Evolutionary conservation across 75 land plant species (phyloP).

Genomic region (Selaginella moellendorffii): DNA sequence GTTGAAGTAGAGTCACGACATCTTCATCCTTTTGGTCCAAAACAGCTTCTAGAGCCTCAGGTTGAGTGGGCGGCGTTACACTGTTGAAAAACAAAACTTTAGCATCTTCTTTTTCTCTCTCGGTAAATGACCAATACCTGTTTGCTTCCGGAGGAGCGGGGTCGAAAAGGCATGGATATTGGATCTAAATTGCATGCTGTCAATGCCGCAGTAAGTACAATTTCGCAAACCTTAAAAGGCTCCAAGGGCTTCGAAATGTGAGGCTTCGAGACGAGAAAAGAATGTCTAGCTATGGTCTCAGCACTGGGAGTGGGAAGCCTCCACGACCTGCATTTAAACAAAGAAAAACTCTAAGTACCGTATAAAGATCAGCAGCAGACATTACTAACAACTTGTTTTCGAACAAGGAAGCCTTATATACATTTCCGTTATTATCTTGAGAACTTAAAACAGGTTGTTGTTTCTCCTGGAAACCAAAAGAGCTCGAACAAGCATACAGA

Average conservation of each 20-base stretch:
- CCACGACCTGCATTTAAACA: not conserved
- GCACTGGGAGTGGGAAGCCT: not conserved
- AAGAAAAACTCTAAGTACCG: no score
- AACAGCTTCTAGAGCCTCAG: not conserved
- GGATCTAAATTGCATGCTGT: slow-evolving; percentile 1
- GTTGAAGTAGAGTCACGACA: not conserved
- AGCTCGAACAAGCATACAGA: not conserved
- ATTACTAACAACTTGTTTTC: not conserved
- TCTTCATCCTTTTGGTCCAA: not conserved
- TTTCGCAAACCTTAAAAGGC: not conserved
- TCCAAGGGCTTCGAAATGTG: not conserved
- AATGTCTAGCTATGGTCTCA: slow-evolving; percentile 4
- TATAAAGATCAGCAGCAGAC: not conserved
- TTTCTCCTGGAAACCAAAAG: not conserved
- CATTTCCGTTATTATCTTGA: not conserved
- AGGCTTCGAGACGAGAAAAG: not conserved
- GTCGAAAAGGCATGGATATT: not conserved
- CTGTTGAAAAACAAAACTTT: not conserved
- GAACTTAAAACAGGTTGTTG: not conserved
- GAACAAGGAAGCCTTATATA: not conserved
- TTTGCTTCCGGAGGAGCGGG: not conserved
- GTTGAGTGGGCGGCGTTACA: not conserved
- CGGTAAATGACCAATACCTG: not conserved
- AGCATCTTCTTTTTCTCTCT: not conserved
- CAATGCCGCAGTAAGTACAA: not conserved